Evolutionary conservation across 768 basidiomycete genomes (phyloP), one percentile per base, ranked within the genome.

Genomic region (Hortiboletus campestris): DNA sequence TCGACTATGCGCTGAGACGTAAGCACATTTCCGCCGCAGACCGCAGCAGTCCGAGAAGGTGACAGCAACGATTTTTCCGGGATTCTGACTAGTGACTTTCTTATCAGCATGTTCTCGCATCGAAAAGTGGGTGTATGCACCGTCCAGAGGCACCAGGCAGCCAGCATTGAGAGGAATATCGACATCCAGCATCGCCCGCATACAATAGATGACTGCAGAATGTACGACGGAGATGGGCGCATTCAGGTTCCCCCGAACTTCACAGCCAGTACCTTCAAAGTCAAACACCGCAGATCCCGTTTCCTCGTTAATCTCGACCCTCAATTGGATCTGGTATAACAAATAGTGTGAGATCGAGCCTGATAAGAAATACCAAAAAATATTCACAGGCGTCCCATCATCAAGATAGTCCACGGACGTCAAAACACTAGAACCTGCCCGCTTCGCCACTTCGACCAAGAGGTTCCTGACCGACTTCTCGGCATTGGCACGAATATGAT

Each of bases 111-210:
- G 0, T 2, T 6, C 11, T 49, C 20, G 7, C 22, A 17, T 17
- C 19, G 16, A 1, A 39, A 44, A n/a, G 4, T 7, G 19, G 36
- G 12, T 16, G 41, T 9, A 74, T 80, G 49, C 61, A 91, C 91
- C 84, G 22, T 87, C 82, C 36, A 94, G 75, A 1, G 94, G 94
- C 9, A 93, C 89, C 10, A 98, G 80, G 67, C 94, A 97, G 1
- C 95, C 95, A 22, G 93, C 91, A 68, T 98, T 98, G 28, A 98
- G 79, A 12, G 95, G 95, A 42, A 97, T 96, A 63, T 94, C 89
- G 32, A 83, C 69, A 67, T 91, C 84, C 32, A 94, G 76, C 91
- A 93, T 93, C 17, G 89, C 76, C 29, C 91, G 82, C 83, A 93
- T 87, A 74, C 89, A 93, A 69, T 94, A 94, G 57, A 93, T 92